phyloP scores from a whole-genome alignment of 2,329 filamentous ascomycete species.

The Aspergillus sp. region DNA sequence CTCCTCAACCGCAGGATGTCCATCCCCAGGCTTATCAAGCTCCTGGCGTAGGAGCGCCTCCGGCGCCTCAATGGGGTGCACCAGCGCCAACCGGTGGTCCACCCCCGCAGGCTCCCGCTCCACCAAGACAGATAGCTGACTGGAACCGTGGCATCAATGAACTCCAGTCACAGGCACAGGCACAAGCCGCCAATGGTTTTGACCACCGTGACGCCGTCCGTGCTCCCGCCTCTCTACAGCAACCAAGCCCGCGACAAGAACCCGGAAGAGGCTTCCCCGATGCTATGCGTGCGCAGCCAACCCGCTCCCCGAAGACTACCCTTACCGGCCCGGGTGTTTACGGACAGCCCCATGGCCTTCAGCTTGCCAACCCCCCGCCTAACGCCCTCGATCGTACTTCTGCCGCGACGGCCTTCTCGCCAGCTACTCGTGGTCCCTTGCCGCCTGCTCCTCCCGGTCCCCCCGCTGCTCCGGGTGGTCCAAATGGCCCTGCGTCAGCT shows the following conservation, averaged over 20 bases:
- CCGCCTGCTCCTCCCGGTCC: constrained; percentile 42
- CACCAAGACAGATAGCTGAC: constrained; percentile 61
- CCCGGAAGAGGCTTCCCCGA: constrained; percentile 70
- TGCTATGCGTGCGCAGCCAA: constrained; percentile 57
- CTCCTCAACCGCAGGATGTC: constrained; percentile 78
- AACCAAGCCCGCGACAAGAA: constrained; percentile 76
- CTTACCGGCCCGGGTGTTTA: constrained; percentile 57
- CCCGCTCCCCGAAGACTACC: constrained; percentile 63
- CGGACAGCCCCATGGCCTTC: constrained; percentile 52
- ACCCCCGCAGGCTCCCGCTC: constrained; percentile 62
- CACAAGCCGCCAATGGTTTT: constrained; percentile 67
- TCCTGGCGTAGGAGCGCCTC: constrained; percentile 77
- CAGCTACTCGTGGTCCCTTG: constrained; percentile 46
- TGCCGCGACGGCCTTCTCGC: constrained; percentile 30
- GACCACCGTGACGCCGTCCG: constrained; percentile 75
- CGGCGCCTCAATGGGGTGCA: constrained; percentile 85
- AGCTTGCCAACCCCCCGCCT: constrained; percentile 51
- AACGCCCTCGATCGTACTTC: constrained; percentile 45
- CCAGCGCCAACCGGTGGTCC: constrained; percentile 57
- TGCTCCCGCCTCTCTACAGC: constrained; percentile 67
- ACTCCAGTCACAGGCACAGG: constrained; percentile 62
- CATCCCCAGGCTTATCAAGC: constrained; percentile 93
- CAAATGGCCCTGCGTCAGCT: constrained; percentile 50
- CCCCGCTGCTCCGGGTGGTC: constrained; percentile 53
- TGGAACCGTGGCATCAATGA: constrained; percentile 74